Base-by-base conservation (phyloP, 129 eudicot genomes). In the Scalesia atractyloides region DNA sequence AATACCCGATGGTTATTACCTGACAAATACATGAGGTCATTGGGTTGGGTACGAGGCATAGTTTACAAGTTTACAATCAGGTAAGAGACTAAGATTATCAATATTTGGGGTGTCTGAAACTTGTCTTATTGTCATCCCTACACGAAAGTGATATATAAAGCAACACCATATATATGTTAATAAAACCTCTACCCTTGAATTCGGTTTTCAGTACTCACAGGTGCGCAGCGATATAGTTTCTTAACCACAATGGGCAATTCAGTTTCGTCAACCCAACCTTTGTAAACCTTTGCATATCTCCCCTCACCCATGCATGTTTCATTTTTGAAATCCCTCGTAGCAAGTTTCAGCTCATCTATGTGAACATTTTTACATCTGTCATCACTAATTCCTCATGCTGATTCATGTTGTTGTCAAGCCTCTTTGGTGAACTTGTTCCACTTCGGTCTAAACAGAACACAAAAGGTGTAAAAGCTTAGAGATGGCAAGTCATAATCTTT, bases 211-310 rank as follows among this genome's bases (percentile, higher is more conserved):
- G 5, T 2, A 52, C 59, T 52, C 5, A 52, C 59, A 16, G 7
- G 59, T 1, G 18, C 3, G 22, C 8, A 52, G 22, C 12, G 64
- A 64, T 68, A 68, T 13, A 79, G 73, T 54, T 26, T 84, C 71
- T 87, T 87, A 41, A 87, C 82, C 3, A 84, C 94, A 33, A 84
- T 85, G 19, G 87, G 79, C 6, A 87, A 76, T 2, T 85, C 89
- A n/a, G 69, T 24, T 1, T 26, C 9, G 24, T 22, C 84, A 36
- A 82, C 19, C 84, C 86, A 84, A 5, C 92, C 92, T 48, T 80
- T 87, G 76, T 73, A 84, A n/a, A 87, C 87, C 44, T 47, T 64
- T 16, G 84, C 94, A 69, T 80, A 77, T 3, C 82, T 82, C 22
- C 89, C 85, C 44, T 81, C 84, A 7, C 87, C 89, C 69, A 87